Evolutionary conservation across 306 rosid genomes (phyloP).

Genomic region (Lotus japonicus): DNA sequence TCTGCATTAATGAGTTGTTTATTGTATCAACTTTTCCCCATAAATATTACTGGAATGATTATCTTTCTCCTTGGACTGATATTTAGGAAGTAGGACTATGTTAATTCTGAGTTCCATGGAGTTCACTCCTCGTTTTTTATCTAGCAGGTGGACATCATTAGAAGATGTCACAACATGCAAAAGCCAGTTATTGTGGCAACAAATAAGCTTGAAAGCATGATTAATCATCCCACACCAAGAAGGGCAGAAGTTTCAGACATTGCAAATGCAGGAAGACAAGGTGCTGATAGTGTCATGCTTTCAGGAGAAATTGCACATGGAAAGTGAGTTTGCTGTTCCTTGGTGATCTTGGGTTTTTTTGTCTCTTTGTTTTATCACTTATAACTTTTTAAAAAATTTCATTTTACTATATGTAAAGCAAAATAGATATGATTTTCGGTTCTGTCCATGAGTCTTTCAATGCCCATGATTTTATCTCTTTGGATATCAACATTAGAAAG

Average conservation of each 20-base stretch:
- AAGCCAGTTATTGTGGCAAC: conserved; percentile 98
- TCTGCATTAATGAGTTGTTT: conserved; percentile 13
- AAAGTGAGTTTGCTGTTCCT: conserved; percentile 54
- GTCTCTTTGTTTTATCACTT: background rate
- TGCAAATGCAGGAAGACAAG: conserved; percentile 90
- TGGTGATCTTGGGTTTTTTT: background rate
- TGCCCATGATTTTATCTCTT: no score
- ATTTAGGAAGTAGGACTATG: conserved; percentile 11
- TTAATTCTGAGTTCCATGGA: conserved; percentile 2
- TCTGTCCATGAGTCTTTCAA: no score
- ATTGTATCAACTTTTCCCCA: background rate
- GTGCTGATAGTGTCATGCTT: conserved; percentile 95
- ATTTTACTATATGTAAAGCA: no score
- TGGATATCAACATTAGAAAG: no score
- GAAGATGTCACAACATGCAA: conserved; percentile 72
- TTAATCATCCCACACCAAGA: conserved; percentile 88
- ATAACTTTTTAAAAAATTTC: no score
- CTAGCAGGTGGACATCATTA: conserved; percentile 77
- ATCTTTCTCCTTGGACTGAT: background rate
- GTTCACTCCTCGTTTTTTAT: conserved; percentile 17
- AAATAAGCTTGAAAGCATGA: conserved; percentile 99
- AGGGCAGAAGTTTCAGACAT: conserved; percentile 98
- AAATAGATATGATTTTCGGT: no score
- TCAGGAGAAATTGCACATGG: conserved; percentile 99
- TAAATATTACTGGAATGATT: background rate